Conservation (phyloP, 2,329 filamentous ascomycete genomes). For the Elsinoe fawcettii region DNA sequence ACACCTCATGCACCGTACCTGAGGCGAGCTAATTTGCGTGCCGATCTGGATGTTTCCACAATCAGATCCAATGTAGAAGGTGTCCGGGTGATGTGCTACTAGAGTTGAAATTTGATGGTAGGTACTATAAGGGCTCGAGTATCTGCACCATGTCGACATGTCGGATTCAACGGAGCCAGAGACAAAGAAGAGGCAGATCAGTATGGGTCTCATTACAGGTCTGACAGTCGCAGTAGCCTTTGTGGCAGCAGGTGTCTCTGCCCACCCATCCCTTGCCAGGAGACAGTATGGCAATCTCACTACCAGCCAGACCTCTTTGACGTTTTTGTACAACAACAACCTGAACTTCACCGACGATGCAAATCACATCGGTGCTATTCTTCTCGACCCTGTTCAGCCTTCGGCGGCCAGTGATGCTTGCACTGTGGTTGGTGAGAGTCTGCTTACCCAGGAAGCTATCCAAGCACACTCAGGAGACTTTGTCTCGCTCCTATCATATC, state of each 20-base stretch:
- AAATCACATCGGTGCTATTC: conserved; percentile 46
- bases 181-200: not conserved
- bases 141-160: not conserved
- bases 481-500: conserved; percentile 38
- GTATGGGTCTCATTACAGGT: not conserved
- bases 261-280: not conserved
- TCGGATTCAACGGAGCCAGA: not conserved
- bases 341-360: conserved; percentile 46
- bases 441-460: conserved; percentile 37
- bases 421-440: conserved; percentile 40
- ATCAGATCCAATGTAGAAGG: conserved; percentile 6
- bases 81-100: not conserved
- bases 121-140: not conserved
- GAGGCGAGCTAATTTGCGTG: conserved; percentile 1
- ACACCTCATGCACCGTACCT: not conserved
- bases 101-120: not conserved
- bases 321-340: conserved; percentile 48
- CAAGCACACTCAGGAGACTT: conserved; percentile 41
- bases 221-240: not conserved
- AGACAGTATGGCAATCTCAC: not conserved
- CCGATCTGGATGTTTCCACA: conserved; percentile 3
- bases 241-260: not conserved
- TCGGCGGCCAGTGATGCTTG: conserved; percentile 39
- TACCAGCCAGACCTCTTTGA: conserved; percentile 37
- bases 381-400: conserved; percentile 39